phyloP scores from a whole-genome alignment of 1,139 yeast species.

The Yamadazyma membranifaciens region DNA sequence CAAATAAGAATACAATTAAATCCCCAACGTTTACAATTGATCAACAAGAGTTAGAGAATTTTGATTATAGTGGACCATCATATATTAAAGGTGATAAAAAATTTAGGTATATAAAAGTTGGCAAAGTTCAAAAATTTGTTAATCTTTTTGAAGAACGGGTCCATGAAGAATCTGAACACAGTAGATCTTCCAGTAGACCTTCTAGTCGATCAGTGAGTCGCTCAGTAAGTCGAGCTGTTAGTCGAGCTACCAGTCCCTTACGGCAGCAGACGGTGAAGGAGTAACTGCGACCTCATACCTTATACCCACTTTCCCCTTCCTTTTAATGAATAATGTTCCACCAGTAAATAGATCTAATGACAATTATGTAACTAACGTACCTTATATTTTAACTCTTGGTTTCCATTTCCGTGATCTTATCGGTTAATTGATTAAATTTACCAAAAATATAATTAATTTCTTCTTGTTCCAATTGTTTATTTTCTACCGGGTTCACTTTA shows the following conservation, averaged over 20 bases:
- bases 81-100: conserved; percentile 44
- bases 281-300: too few relatives aligned
- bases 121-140: conserved; percentile 49
- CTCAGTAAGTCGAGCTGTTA: conserved; percentile 2
- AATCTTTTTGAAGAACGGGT: conserved; percentile 43
- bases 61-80: conserved; percentile 31
- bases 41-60: conserved; percentile 17
- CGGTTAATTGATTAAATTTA: conserved; percentile 43
- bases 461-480: conserved; percentile 18
- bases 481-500: conserved; percentile 26
- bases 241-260: conserved; percentile 7
- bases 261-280: background rate
- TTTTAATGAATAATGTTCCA: background rate
- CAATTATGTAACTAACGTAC: conserved; percentile 3
- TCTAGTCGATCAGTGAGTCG: conserved; percentile 8
- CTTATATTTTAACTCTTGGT: background rate
- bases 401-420: conserved; percentile 24
- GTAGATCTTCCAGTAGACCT: conserved; percentile 8
- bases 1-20: conserved; percentile 11
- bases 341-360: conserved; percentile 6
- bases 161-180: conserved; percentile 16
- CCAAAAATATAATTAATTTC: conserved; percentile 29
- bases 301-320: background rate
- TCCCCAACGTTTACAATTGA: conserved; percentile 15
- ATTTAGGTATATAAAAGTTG: conserved; percentile 47